Conservation (phyloP, 352 stramenopile genomes). For the Phytophthora sp. region DNA sequence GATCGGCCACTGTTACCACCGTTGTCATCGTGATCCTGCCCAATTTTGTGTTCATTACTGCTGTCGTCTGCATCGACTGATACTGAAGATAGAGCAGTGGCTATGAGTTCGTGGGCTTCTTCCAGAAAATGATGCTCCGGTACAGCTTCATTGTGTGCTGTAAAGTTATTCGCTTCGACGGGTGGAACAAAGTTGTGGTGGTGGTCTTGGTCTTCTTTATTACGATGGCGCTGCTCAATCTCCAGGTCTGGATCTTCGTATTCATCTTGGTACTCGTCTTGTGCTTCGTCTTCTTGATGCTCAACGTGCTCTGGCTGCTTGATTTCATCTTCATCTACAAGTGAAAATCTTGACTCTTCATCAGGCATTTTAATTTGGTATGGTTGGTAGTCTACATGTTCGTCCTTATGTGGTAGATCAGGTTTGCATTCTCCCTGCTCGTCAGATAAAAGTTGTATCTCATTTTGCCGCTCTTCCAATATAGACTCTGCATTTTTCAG, state of each 20-base stretch:
- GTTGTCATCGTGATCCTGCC: slow-evolving; percentile 1
- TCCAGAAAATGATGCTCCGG: slow-evolving; percentile 4
- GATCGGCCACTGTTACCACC: slow-evolving; percentile 6
- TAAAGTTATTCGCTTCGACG: too few species aligned
- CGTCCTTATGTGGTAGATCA: neutral
- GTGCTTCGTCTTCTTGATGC: slow-evolving; percentile 4
- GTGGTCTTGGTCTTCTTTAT: neutral
- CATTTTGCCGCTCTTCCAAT: too few species aligned
- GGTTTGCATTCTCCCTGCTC: neutral
- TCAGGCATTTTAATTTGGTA: neutral
- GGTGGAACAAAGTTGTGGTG: too few species aligned
- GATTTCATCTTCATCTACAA: neutral
- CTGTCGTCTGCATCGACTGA: slow-evolving; percentile 8
- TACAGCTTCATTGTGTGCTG: neutral
- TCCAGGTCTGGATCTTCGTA: slow-evolving; percentile 13
- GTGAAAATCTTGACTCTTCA: neutral
- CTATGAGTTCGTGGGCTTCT: slow-evolving; percentile 26
- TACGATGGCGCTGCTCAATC: neutral
- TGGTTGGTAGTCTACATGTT: neutral
- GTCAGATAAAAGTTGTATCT: neutral
- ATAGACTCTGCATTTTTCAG: too few species aligned
- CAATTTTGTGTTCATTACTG: slow-evolving; percentile 5
- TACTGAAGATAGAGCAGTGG: slow-evolving; percentile 1
- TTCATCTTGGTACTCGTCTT: slow-evolving; percentile 20
- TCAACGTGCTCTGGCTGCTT: neutral